These are phyloP conservation scores for Neurospora terricola DNA, from an alignment of 495 filamentous ascomycete genomes.

Conservation along the genomic window DNA sequence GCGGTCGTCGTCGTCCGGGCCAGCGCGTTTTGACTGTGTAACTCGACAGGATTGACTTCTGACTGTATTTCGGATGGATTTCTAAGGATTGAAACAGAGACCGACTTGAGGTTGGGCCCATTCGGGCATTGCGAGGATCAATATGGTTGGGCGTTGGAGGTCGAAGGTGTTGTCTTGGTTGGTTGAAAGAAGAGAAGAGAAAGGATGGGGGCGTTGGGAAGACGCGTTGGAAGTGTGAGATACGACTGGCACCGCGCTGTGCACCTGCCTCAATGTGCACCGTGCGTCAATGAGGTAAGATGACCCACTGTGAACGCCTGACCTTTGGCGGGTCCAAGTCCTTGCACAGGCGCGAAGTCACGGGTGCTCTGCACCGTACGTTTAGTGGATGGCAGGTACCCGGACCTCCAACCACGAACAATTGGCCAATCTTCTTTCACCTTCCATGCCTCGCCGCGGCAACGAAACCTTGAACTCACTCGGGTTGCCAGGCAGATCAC, in stretches of 20 bases:
- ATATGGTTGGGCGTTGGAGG: conserved; percentile 2
- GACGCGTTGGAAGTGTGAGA: conserved; percentile 3
- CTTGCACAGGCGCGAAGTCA: not conserved
- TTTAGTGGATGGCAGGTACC: not conserved
- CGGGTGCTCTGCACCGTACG: not conserved
- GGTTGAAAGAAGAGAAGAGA: not conserved
- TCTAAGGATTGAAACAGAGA: not conserved
- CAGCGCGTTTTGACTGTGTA: conserved; percentile 10
- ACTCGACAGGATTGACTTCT: conserved; percentile 4
- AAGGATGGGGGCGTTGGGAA: not conserved
- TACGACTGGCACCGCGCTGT: not conserved
- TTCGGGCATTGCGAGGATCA: conserved; percentile 14
- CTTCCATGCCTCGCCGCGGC: not conserved
- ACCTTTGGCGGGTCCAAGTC: not conserved
- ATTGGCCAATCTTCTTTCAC: not conserved
- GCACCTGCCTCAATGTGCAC: not conserved
- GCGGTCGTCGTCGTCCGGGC: conserved; percentile 2
- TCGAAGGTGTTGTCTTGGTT: not conserved
- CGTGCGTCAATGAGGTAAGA: not conserved
- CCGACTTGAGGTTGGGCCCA: not conserved
- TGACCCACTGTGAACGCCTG: not conserved
- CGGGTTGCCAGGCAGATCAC: not conserved
- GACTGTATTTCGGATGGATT: not conserved
- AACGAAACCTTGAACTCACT: not conserved
- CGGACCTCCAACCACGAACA: not conserved